Evolutionary conservation across 306 rosid species (phyloP).

Genomic region (Quercus robur): DNA sequence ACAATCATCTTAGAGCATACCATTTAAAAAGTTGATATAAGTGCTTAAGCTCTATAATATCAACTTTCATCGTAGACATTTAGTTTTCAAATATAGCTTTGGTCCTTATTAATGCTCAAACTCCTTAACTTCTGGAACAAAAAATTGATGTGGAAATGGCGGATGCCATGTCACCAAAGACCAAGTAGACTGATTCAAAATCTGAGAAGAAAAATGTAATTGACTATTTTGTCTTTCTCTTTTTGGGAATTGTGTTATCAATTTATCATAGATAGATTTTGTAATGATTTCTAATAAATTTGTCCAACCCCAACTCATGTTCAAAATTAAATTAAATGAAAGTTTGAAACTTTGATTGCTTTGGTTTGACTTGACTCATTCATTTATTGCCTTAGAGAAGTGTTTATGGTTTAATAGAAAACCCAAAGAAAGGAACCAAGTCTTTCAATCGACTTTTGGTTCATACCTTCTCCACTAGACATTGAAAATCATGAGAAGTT

Average conservation of each 20-base stretch:
- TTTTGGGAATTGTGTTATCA: not conserved
- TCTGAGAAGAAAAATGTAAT: slow-evolving; percentile 46
- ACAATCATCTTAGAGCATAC: too few relatives aligned
- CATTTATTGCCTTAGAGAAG: too few relatives aligned
- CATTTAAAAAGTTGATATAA: too few relatives aligned
- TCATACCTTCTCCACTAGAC: too few relatives aligned
- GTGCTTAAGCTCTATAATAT: too few relatives aligned
- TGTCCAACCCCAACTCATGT: slow-evolving; percentile 51
- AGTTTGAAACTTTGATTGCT: too few relatives aligned
- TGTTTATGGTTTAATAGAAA: too few relatives aligned
- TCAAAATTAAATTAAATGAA: not conserved
- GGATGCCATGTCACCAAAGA: slow-evolving; percentile 42
- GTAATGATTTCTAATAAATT: not conserved
- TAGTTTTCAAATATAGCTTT: not conserved
- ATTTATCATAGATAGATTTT: not conserved
- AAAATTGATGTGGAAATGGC: slow-evolving; percentile 60
- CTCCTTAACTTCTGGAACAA: slow-evolving; percentile 23
- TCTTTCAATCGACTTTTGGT: too few relatives aligned
- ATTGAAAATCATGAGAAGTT: too few relatives aligned
- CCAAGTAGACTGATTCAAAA: not conserved
- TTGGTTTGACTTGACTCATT: too few relatives aligned
- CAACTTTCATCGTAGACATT: too few relatives aligned
- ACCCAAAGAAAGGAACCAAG: too few relatives aligned
- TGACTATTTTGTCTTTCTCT: not conserved
- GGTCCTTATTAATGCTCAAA: not conserved